Base-by-base conservation (phyloP, 2,329 filamentous ascomycete species). In the Sporothrix luriei region DNA sequence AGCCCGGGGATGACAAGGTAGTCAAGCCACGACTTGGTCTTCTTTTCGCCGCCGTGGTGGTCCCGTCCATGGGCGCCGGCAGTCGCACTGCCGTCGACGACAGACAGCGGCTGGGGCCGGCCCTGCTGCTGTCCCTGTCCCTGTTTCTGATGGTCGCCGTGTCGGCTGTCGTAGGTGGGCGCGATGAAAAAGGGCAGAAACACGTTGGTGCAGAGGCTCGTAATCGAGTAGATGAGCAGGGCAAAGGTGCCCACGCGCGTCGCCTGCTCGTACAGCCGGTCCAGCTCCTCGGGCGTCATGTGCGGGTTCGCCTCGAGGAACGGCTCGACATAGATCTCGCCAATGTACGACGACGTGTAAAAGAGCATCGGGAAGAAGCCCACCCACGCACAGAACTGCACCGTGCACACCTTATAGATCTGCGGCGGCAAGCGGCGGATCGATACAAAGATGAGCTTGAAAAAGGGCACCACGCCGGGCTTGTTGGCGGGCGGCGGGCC, bases 311-410 rank as follows among this genome's bases (percentile, higher is more conserved):
- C 82, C 73, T 88, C 84, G 66, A 97, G 89, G 74, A 86, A 91
- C 0, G 93, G 93, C 76, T 97, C 90, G 21, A 93, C 91, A 75
- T 97, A 97, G 69, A 98, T 91, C 77, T 97, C 93, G 72, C 92
- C 94, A 74, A 97, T 91, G 78, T 95, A 98, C 21, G 93, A 96
- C 1, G 93, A 97, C 5, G 93, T 93, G 82, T 98, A 98, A 81
- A 97, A 97, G 2, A 98, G 84, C 78, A 97, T 93, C 0, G 94
- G 94, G 76, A 97, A 98, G 88, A 94, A 97, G 67, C 93, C 94
- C 69, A 97, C 89, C 94, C 94, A 98, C 5, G 93, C 92, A 71
- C 90, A 94, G 74, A 94, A 88, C 77, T 95, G 91, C 0, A 94
- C 90, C 73, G 89, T 82, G 76, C 94, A 97, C 49, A 97, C 92